These are phyloP conservation scores for Malus domestica DNA, from an alignment of 306 rosid genomes.

Conservation along the genomic window DNA sequence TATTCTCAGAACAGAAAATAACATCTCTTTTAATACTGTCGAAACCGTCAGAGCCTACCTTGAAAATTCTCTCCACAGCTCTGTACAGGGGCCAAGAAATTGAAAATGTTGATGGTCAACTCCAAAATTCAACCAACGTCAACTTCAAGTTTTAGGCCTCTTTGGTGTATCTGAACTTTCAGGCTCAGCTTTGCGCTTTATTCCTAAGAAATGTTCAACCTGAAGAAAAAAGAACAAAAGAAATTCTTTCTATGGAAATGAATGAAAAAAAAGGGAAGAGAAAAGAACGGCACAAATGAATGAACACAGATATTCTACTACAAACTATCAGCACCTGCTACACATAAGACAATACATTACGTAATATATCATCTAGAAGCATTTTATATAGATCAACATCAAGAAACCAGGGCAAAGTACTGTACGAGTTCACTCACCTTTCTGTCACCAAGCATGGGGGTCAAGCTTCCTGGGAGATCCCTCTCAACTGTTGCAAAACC, in stretches of 20 bases:
- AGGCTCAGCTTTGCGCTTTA: conserved; percentile 74
- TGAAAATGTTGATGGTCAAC: background rate
- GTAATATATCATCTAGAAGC: background rate
- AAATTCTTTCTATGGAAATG: background rate
- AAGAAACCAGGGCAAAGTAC: background rate
- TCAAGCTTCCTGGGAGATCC: conserved; percentile 92
- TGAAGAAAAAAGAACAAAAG: conserved; percentile 21
- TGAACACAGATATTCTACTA: background rate
- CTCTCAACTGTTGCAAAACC: conserved; percentile 98
- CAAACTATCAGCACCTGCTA: background rate
- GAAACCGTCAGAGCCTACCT: background rate
- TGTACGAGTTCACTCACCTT: conserved; percentile 44
- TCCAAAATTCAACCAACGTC: conserved; percentile 11
- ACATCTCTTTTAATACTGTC: background rate
- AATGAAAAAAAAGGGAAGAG: background rate
- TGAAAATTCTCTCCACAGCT: background rate
- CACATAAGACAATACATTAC: background rate
- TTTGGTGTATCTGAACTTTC: conserved; percentile 42
- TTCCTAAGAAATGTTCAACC: conserved; percentile 94
- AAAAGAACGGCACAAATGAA: background rate
- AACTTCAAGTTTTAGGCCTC: conserved; percentile 54
- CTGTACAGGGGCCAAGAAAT: background rate
- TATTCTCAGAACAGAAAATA: background rate
- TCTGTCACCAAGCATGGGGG: conserved; percentile 96
- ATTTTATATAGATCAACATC: background rate